Evolutionary conservation across 169 alveolate genomes (phyloP).

Genomic region (Cryptosporidium ubiquitum): DNA sequence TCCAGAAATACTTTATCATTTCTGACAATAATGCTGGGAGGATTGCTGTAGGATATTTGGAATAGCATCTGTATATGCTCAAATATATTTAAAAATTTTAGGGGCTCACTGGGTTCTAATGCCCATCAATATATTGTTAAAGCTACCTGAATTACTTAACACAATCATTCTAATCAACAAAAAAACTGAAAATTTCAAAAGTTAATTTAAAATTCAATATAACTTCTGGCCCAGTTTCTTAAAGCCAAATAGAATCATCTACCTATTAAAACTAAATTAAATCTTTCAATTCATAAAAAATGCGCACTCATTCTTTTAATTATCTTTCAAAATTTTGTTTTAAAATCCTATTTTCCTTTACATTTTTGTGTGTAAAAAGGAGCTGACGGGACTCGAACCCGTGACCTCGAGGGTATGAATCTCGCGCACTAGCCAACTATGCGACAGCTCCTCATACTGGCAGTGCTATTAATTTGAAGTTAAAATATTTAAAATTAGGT

Average conservation of each 20-base stretch:
- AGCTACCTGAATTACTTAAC: neutral
- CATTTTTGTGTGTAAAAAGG: conserved; percentile 1
- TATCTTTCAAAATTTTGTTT: neutral
- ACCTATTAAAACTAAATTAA: neutral
- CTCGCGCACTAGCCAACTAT: conserved; percentile 77
- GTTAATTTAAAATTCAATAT: no score
- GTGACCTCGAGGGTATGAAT: conserved; percentile 77
- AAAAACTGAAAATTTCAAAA: no score
- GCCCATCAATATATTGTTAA: no score
- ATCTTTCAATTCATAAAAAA: no score
- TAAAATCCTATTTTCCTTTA: neutral
- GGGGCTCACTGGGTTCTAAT: no score
- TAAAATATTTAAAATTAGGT: neutral
- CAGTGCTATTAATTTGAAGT: neutral
- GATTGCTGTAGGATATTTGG: conserved; percentile 42
- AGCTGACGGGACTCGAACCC: conserved; percentile 78
- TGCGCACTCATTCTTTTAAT: no score
- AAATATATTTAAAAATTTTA: neutral
- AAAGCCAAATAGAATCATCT: neutral
- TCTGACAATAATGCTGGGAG: conserved; percentile 49
- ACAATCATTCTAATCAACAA: neutral
- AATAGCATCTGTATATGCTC: neutral
- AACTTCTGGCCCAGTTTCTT: neutral
- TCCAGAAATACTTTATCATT: conserved; percentile 14
- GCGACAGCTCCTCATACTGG: conserved; percentile 72